Percentiles rank a stretch among this genome's conserved stretches.
Evolutionary conservation across 2,329 filamentous ascomycete species (phyloP).

Genomic region (Dactylellina drechsleri): DNA sequence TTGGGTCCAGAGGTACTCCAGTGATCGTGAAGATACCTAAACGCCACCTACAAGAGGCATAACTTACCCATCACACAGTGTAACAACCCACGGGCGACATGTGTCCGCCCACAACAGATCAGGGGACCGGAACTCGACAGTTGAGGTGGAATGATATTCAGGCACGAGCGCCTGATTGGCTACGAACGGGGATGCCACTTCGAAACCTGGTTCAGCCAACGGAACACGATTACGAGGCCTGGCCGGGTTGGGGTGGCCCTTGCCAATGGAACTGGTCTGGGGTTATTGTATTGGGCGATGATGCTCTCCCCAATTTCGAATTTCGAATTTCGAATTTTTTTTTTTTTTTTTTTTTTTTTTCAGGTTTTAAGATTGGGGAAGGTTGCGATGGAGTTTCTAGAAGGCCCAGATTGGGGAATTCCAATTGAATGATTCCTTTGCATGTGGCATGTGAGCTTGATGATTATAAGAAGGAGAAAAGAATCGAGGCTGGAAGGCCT

Average conservation of each 20-base stretch:
- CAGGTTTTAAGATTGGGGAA: conserved; percentile 27
- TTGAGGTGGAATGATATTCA: conserved; percentile 35
- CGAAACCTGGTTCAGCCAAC: conserved; percentile 37
- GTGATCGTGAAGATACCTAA: too few relatives aligned
- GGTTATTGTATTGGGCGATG: neutral
- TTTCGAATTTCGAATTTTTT: conserved; percentile 1
- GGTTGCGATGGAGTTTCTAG: neutral
- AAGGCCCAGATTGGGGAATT: neutral
- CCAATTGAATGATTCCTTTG: too few relatives aligned
- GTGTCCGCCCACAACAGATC: neutral
- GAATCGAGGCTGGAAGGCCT: too few relatives aligned
- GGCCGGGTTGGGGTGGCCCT: too few relatives aligned
- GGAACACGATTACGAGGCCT: conserved; percentile 19
- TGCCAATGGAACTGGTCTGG: conserved; percentile 15
- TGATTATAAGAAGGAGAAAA: too few relatives aligned
- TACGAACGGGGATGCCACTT: conserved; percentile 20
- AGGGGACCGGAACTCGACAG: too few relatives aligned
- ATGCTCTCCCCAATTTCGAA: conserved; percentile 5
- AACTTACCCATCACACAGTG: too few relatives aligned
- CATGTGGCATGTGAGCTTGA: too few relatives aligned
- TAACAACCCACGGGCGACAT: neutral
- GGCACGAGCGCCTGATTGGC: conserved; percentile 46
- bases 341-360: conserved; percentile 27
- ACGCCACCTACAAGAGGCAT: too few relatives aligned
- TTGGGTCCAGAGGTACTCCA: too few relatives aligned